phyloP scores from a whole-genome alignment of 106 monocot species.

The Gastrodia elata region DNA sequence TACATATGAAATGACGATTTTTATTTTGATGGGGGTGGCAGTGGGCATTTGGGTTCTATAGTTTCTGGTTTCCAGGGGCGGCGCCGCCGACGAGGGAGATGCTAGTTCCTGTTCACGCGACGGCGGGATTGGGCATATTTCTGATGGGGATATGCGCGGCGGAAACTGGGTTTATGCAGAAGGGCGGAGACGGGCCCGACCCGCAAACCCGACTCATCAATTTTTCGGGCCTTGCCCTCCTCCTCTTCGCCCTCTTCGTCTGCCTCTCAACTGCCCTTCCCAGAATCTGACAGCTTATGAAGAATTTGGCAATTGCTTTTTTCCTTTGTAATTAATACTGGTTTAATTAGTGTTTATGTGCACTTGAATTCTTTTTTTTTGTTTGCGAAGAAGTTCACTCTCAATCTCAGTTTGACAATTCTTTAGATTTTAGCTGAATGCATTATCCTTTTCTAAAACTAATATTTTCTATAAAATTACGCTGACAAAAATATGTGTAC shows the following conservation, averaged over 20 bases:
- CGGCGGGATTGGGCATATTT: slow-evolving; percentile 58
- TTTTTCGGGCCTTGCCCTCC: slow-evolving; percentile 59
- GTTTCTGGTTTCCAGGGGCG: slow-evolving; percentile 58
- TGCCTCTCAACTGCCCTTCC: slow-evolving; percentile 36
- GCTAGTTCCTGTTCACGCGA: slow-evolving; percentile 39
- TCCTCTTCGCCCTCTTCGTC: slow-evolving; percentile 69
- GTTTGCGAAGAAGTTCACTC: no score
- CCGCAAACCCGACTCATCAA: slow-evolving; percentile 56
- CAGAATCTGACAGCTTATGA: slow-evolving; percentile 16
- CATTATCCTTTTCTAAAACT: no score
- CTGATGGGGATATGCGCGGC: slow-evolving; percentile 67
- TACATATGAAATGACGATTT: no score
- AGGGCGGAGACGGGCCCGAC: slow-evolving; percentile 20
- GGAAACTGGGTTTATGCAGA: slow-evolving; percentile 64
- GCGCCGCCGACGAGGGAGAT: slow-evolving; percentile 24
- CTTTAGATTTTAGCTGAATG: no score
- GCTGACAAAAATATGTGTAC: no score
- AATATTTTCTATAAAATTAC: no score
- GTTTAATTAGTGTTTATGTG: no score
- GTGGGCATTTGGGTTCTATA: slow-evolving; percentile 74
- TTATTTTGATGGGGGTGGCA: slow-evolving; percentile 15
- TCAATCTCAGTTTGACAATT: no score
- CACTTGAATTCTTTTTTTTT: no score
- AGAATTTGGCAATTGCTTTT: no score
- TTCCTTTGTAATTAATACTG: no score